Base-by-base conservation (phyloP, 2,329 filamentous ascomycete genomes). In the Diaporthe citriasiana region DNA sequence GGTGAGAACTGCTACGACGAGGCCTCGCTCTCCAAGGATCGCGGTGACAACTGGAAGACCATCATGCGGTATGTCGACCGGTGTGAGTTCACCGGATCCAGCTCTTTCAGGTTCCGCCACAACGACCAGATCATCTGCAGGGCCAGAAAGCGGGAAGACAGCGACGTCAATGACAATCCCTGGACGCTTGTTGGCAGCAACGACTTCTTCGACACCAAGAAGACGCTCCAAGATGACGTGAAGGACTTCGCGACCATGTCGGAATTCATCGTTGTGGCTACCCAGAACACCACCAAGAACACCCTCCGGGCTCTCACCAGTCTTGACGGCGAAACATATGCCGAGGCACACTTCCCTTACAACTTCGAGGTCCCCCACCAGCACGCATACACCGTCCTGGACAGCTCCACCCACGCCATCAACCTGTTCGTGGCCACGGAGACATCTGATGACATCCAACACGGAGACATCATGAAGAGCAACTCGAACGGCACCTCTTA, bases 401-500 rank as follows among this genome's bases (percentile, higher is more conserved):
- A 98, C 81, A 98, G 95, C 83, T 97, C 95, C 1, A 98, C 95
- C 0, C 96, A 98, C 82, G 94, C 97, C 1, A 89, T 99, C 74
- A 98, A 98, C 84, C 85, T 99, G 73, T 97, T 98, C 80, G 96
- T 98, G 60, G 95, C 93, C 0, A 94, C 94, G 53, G 93, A 93
- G 79, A 89, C 88, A 53, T 85, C 86, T 4, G 81, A 87, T 68
- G 92, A 91, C 25, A 90, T 89, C 68, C 90, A 93, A 74, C 95
- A 94, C 78, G 97, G 97, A 50, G 93, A 93, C 33, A 94, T 99
- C 78, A 91, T 99, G 83, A 99, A 98, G 89, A 98, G 95, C 81
- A 99, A 99, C 85, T 98, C 95, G 79, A 98, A 99, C 81, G 97
- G 97, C 71, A 99, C 97, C 0, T 97, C 94, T 1, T 99, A 98